Evolutionary conservation across 2,329 filamentous ascomycete species (phyloP), one percentile per base, ranked within the genome.

Genomic region (Akanthomyces uredinophilus): DNA sequence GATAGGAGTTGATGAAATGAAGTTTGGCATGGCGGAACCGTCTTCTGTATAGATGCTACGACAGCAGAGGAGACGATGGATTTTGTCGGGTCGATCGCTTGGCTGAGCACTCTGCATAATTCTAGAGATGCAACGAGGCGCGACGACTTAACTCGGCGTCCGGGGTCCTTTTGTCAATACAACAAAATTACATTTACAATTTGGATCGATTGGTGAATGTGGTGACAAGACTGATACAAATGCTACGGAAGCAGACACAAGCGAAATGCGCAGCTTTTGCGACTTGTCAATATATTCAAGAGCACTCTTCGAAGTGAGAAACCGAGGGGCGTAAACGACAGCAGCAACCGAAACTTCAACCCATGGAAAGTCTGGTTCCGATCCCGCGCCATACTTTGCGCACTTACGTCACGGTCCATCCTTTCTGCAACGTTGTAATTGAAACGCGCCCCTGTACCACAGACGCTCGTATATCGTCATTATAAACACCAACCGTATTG

Each of bases 121-220:
- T 65, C 55, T 65, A 70, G 70, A 69, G 66, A 65, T 70, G 72
- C 71, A 69, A 76, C 68, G 73, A 75, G 73, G 73, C 74, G 67
- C 72, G 69, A 70, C 69, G 72, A 67, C 73, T 69, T 71, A 67
- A 71, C 69, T 70, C 68, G 74, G 75, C 75, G 75, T 76, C 73
- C 69, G 74, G 75, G 75, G 74, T 76, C 73, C 69, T 75, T 74
- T 62, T 70, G 70, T 76, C 72, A 76, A 76, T 75, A 73, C 66
- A 75, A 74, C 67, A 72, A 66, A 70, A 67, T 72, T 71, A 71
- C 70, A 68, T 72, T 70, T 68, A 68, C 71, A 64, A 65, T 18
- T 32, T 8, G 22, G 37, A 10, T 18, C 22, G 10, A 20, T 13
- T 35, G 13, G 7, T 43, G 18, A 20, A 47, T 16, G 6, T 44